Evolutionary conservation across 1,284 basidiomycete species (phyloP), one percentile per base, ranked within the genome.

Genomic region (Fistulina hepatica): DNA sequence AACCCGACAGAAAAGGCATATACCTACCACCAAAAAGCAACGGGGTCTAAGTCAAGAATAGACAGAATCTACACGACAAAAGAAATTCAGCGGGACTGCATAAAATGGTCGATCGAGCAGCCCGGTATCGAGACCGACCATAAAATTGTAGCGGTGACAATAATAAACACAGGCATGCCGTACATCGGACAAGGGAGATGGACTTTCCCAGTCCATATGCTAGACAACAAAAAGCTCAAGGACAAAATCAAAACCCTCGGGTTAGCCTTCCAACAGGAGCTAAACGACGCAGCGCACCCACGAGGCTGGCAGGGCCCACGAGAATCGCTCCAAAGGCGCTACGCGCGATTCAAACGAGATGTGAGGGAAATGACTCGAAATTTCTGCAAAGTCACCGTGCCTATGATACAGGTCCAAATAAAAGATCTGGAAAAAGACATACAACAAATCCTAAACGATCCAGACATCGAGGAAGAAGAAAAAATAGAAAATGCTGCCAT

Each of bases 101-200:
- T 39, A 25, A 23, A 32, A 2, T 47, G 46, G 46, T 31, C 31
- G 1, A 40, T 40, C n/a, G 32, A 25, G 11, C 11, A 30, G 3
- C 34, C 39, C 4, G 43, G 43, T 6, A 23, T 39, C 2, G 3
- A 27, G 5, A 41, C 36, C 5, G 46, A 47, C 36, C 44, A 47
- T 27, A 6, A 32, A 9, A 33, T 48, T 31, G 35, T 47, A 13
- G 25, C 33, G 0, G n/a, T 39, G 5, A 32, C 12, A 7, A 3
- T 43, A 2, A 37, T 34, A 2, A 40, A 28, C 4, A 35, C 28
- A 1, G 17, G 24, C 1, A 36, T 43, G 0, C 45, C 47, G 1
- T 38, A 17, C 5, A 32, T 44, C 1, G 47, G 47, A 6, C 26
- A 41, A 15, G 47, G 47, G 0, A 10, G 48, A 2, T 45, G 42